Percentiles rank a stretch among this genome's conserved stretches.
Evolutionary conservation across 2,329 filamentous ascomycete species (phyloP).

Genomic region (Sclerotinia glacialis): DNA sequence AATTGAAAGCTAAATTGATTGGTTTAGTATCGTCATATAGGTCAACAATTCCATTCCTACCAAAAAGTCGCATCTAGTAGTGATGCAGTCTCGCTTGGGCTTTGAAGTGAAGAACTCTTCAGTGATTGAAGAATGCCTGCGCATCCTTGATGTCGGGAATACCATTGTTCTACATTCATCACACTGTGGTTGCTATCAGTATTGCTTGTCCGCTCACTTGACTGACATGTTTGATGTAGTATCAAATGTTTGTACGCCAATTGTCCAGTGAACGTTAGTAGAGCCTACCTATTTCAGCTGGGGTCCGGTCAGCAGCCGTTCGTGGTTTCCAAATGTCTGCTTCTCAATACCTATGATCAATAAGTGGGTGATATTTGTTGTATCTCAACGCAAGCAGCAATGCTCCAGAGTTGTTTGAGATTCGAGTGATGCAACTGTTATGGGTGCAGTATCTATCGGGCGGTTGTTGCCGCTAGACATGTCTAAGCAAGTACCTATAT

Average conservation of each 20-base stretch:
- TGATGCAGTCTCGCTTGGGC: not conserved
- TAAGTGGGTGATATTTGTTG: not conserved
- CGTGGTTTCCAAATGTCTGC: not conserved
- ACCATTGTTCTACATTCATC: not conserved
- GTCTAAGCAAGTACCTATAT: not conserved
- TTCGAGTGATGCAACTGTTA: not conserved
- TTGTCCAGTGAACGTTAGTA: not conserved
- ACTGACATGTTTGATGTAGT: not conserved
- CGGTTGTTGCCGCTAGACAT: no score
- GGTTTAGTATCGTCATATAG: not conserved
- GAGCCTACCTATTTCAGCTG: not conserved
- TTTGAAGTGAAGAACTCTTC: not conserved
- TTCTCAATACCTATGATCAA: not conserved
- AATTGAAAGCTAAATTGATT: conserved; percentile 68
- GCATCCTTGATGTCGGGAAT: not conserved
- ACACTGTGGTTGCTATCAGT: not conserved
- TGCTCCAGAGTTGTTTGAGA: not conserved
- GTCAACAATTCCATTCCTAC: not conserved
- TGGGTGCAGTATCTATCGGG: no score
- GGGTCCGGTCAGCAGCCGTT: not conserved
- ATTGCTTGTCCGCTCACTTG: not conserved
- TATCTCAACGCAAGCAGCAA: not conserved
- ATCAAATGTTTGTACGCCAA: not conserved
- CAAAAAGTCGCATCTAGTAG: not conserved
- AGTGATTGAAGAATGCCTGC: not conserved